A percentile compares a stretch with the other conserved stretches of the same genome.
Evolutionary conservation across 2,329 filamentous ascomycete species (phyloP).

Genomic region (Akanthomyces lecanii): DNA sequence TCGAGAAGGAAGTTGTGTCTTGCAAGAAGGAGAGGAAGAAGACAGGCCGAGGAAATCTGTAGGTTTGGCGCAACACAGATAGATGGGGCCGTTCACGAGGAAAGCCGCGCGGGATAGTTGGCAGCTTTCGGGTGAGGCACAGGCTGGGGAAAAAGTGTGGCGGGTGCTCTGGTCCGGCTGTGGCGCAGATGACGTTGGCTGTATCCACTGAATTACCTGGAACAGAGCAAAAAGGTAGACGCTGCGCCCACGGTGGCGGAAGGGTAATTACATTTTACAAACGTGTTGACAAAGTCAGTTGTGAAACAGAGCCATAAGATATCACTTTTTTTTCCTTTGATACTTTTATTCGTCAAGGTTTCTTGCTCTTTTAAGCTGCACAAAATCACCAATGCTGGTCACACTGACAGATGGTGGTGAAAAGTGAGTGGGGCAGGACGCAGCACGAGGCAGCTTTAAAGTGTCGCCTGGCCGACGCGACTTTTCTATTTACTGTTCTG

Average conservation of each 20-base stretch:
- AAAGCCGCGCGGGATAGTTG: not conserved
- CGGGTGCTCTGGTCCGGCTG: not conserved
- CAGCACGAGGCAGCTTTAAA: slow-evolving; percentile 5
- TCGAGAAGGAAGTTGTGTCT: not conserved
- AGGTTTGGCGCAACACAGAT: not conserved
- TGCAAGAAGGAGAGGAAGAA: not conserved
- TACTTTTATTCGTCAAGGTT: no score
- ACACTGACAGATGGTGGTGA: not conserved
- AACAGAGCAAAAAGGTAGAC: not conserved
- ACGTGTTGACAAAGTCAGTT: no score
- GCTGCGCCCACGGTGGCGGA: no score
- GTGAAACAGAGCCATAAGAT: no score
- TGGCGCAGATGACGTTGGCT: slow-evolving; percentile 18
- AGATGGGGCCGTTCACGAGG: not conserved
- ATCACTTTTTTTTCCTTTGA: no score
- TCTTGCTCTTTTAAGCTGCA: not conserved
- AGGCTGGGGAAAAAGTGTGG: slow-evolving; percentile 6
- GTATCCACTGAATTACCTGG: slow-evolving; percentile 11
- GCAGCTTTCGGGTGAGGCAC: not conserved
- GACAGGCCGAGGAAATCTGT: not conserved
- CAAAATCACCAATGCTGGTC: not conserved
- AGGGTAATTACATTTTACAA: no score
- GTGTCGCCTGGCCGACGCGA: slow-evolving; percentile 31
- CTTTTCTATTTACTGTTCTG: slow-evolving; percentile 16
- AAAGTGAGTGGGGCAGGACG: slow-evolving; percentile 1